Evolutionary conservation across 2,329 filamentous ascomycete species (phyloP), one percentile per base, ranked within the genome.

Genomic region (Orbilia oligospora): DNA sequence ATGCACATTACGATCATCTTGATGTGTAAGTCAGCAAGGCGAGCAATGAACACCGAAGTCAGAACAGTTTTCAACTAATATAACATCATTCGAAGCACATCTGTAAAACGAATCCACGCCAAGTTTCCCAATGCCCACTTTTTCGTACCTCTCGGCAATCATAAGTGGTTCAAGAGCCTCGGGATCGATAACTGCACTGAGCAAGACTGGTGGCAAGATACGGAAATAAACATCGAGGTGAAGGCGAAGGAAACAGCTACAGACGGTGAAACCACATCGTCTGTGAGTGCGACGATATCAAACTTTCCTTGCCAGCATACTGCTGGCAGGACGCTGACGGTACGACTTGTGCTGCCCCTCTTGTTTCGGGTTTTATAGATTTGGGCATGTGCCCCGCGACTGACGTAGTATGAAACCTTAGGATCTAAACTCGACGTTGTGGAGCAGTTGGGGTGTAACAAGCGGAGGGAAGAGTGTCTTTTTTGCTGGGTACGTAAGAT

Each of bases 1-100:
- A 97, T 85, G 94, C 91, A 82, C 95, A 97, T 85, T 97, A 97
- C 84, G 95, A 97, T 84, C 95, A 97, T 83, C 87, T 98, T 12
- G 95, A 92, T 0, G 90, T 93, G 81, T 88, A 72, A 78, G 75
- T 68, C n/a, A 1, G 24, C 14, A 36, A 55, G 27, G 4, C 18
- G n/a, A 14, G n/a, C 90, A 2, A 9, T 22, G 18, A 20, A 27
- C 14, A 22, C 44, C 18, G 10, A 56, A 4, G 8, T 20, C 3
- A 10, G 27, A 44, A 24, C 14, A n/a, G 8, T 48, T 36, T 38
- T n/a, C 5, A 33, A 48, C 56, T 64, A 51, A 72, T 0, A 93
- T 92, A 0, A 88, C 97, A 22, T 87, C 5, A 58, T 9, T 22
- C 27, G n/a, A 41, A 78, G 75, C 14, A 41, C 61, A 18, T 72